phyloP scores from a whole-genome alignment of 75 land plant species.

The Sequoiadendron giganteum region DNA sequence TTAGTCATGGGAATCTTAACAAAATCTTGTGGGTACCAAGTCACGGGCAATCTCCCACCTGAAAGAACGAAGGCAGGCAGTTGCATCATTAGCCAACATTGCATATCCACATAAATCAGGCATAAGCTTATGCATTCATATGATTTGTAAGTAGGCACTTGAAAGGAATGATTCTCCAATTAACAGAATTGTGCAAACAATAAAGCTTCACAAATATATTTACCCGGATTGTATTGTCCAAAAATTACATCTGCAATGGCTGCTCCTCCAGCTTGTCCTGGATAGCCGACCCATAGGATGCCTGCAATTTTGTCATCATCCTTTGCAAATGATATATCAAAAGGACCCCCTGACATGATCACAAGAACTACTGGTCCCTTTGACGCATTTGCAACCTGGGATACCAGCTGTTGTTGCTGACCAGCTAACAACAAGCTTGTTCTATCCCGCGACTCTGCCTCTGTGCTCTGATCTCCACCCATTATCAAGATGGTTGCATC shows the following conservation, averaged over 20 bases:
- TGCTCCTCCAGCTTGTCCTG: constrained; percentile 89
- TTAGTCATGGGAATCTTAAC: constrained; percentile 71
- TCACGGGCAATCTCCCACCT: constrained; percentile 65
- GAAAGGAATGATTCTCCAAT: background rate
- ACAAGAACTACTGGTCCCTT: constrained; percentile 67
- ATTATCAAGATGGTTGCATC: constrained; percentile 80
- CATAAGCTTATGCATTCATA: background rate
- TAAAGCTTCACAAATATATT: background rate
- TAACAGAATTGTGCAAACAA: background rate
- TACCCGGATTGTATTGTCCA: constrained; percentile 87
- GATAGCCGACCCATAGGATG: constrained; percentile 94
- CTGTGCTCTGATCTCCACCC: constrained; percentile 76
- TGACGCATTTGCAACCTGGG: constrained; percentile 54
- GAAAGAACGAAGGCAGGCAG: constrained; percentile 11
- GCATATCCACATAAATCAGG: background rate
- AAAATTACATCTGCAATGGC: constrained; percentile 81
- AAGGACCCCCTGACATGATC: constrained; percentile 80
- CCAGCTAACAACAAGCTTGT: constrained; percentile 73
- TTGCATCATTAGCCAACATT: constrained; percentile 4
- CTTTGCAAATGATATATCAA: constrained; percentile 77
- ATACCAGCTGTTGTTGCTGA: constrained; percentile 68
- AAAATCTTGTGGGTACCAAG: constrained; percentile 81
- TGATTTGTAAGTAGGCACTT: background rate
- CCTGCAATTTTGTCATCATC: constrained; percentile 46
- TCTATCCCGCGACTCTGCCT: constrained; percentile 68